A percentile compares a stretch with the other conserved stretches of the same genome.
phyloP scores from a whole-genome alignment of 2,329 filamentous ascomycete genomes.

The Hypoxylon sp. region DNA sequence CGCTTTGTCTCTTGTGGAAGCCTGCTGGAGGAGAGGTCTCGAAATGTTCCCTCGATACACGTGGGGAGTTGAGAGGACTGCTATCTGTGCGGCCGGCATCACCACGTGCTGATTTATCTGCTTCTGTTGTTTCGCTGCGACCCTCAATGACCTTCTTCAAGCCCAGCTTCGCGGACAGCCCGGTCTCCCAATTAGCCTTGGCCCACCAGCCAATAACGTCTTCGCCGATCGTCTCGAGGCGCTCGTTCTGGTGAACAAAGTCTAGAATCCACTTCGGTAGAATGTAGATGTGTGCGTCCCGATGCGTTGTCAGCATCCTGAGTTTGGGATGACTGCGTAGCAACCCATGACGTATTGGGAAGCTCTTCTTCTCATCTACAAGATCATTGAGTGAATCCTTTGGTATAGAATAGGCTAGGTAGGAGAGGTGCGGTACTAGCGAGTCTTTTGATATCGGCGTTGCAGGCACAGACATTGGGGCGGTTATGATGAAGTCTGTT shows the following conservation, averaged over 20 bases:
- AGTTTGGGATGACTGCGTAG: slow-evolving; percentile 81
- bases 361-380: slow-evolving; percentile 79
- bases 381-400: slow-evolving; percentile 91
- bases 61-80: slow-evolving; percentile 41
- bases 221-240: slow-evolving; percentile 89
- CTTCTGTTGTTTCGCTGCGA: slow-evolving; percentile 58
- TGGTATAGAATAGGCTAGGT: slow-evolving; percentile 86
- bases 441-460: slow-evolving; percentile 74
- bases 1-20: slow-evolving; percentile 46
- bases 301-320: slow-evolving; percentile 84
- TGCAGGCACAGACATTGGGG: slow-evolving; percentile 72
- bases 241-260: slow-evolving; percentile 83
- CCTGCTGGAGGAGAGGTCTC: slow-evolving; percentile 44
- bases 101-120: slow-evolving; percentile 53
- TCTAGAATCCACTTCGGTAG: slow-evolving; percentile 93
- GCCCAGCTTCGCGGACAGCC: slow-evolving; percentile 82
- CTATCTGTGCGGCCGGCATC: slow-evolving; percentile 35
- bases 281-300: slow-evolving; percentile 95
- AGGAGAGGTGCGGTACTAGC: slow-evolving; percentile 77
- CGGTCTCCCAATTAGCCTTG: slow-evolving; percentile 91
- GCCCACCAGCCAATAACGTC: slow-evolving; percentile 97
- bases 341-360: slow-evolving; percentile 82
- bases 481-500: slow-evolving; percentile 89
- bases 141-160: slow-evolving; percentile 75
- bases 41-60: slow-evolving; percentile 41